phyloP scores from a whole-genome alignment of 129 eudicot genomes.

The Glebionis coronaria region DNA sequence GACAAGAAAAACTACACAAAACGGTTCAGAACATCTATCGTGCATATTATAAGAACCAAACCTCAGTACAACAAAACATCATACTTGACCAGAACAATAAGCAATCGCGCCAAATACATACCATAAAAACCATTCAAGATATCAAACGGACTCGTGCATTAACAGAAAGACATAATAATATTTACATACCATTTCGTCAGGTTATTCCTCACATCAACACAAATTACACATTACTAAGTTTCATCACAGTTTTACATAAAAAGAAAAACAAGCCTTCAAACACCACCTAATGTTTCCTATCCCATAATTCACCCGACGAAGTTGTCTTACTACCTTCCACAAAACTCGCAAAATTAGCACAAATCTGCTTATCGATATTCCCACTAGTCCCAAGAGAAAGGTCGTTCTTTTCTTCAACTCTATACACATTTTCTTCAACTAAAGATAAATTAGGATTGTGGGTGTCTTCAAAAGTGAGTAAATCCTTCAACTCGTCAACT shows the following conservation, averaged over 20 bases:
- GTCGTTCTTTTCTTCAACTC: slow-evolving; percentile 24
- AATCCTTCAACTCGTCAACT: slow-evolving; percentile 45
- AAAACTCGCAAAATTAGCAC: slow-evolving; percentile 46
- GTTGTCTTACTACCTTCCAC: slow-evolving; percentile 29
- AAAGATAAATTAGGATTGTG: slow-evolving; percentile 16
- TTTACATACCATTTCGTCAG: slow-evolving; percentile 15
- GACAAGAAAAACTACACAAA: no score
- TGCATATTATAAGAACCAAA: no score
- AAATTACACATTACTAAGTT: not conserved
- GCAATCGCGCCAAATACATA: no score
- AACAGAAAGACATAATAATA: not conserved
- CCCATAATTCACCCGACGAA: not conserved
- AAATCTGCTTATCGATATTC: slow-evolving; percentile 42
- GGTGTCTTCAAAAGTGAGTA: slow-evolving; percentile 42
- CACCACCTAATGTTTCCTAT: not conserved
- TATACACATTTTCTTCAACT: slow-evolving; percentile 21
- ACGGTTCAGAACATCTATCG: no score
- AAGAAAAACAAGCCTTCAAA: slow-evolving; percentile 4
- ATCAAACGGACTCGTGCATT: not conserved
- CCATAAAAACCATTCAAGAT: not conserved
- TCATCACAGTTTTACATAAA: not conserved
- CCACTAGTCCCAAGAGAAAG: slow-evolving; percentile 7
- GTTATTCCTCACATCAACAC: not conserved
- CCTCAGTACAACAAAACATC: not conserved
- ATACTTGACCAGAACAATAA: not conserved